Conservation (phyloP, 768 basidiomycete species). For the Pleurotus sapidus region DNA sequence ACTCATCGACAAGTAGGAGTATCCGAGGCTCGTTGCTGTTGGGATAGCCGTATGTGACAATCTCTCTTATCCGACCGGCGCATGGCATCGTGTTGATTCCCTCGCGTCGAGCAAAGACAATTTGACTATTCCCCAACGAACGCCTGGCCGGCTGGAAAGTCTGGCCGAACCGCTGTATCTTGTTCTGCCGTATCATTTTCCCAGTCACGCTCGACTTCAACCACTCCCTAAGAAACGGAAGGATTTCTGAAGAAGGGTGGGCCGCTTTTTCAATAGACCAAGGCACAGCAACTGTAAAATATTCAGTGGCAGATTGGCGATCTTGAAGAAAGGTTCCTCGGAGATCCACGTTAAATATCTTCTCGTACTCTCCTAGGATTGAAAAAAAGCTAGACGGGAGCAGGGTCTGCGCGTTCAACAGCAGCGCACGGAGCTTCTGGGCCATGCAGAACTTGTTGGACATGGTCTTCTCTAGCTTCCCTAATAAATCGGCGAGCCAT, state of each 20-base stretch:
- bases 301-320: not conserved
- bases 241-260: not conserved
- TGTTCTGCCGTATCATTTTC: not conserved
- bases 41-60: slow-evolving; percentile 5
- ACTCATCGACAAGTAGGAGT: slow-evolving; percentile 8
- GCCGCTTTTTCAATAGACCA: not conserved
- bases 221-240: too few species aligned
- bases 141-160: not conserved
- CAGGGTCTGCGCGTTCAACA: too few species aligned
- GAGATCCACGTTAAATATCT: slow-evolving; percentile 10
- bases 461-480: too few species aligned
- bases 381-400: too few species aligned
- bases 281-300: not conserved
- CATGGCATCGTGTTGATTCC: not conserved
- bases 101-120: slow-evolving; percentile 1
- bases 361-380: too few species aligned
- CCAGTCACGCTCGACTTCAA: too few species aligned
- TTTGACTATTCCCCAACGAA: slow-evolving; percentile 4
- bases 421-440: too few species aligned
- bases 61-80: slow-evolving; percentile 9
- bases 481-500: too few species aligned
- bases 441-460: too few species aligned
- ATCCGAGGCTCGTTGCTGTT: not conserved
- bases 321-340: not conserved
- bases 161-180: not conserved